Conservation (phyloP, 768 basidiomycete species). For the Cytidiella melzeri region DNA sequence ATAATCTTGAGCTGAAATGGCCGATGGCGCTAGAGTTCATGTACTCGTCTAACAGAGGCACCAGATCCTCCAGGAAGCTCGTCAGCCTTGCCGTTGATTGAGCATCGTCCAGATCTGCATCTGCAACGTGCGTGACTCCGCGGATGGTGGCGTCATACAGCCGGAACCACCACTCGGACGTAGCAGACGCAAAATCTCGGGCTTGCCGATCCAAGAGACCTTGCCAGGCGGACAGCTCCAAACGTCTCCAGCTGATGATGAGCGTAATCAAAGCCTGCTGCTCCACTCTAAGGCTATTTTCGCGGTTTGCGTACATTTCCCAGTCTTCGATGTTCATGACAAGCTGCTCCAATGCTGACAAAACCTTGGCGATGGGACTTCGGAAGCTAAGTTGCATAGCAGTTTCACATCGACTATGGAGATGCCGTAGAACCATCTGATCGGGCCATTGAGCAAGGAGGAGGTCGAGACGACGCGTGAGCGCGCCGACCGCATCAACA, state of each 20-base stretch:
- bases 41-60: conserved; percentile 79
- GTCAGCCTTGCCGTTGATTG: conserved; percentile 23
- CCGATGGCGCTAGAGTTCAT: conserved; percentile 73
- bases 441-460: conserved; percentile 89
- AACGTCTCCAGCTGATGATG: conserved; percentile 84
- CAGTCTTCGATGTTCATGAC: conserved; percentile 88
- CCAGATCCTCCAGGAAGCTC: conserved; percentile 55
- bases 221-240: conserved; percentile 88
- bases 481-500: conserved; percentile 39
- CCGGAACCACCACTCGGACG: conserved; percentile 85
- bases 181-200: conserved; percentile 33
- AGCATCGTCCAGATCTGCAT: conserved; percentile 22
- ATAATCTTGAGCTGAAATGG: conserved; percentile 66
- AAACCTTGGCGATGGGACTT: conserved; percentile 74
- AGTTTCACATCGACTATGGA: conserved; percentile 62
- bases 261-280: conserved; percentile 61
- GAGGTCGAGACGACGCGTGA: conserved; percentile 45
- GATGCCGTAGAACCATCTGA: conserved; percentile 92
- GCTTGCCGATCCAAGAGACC: conserved; percentile 69
- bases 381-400: conserved; percentile 56
- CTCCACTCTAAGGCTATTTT: conserved; percentile 68
- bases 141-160: conserved; percentile 75
- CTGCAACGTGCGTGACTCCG: conserved; percentile 46
- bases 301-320: conserved; percentile 93
- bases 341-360: conserved; percentile 81